Evolutionary conservation across 1,139 yeast genomes (phyloP), one percentile per base, ranked within the genome.

Genomic region (Candida gigantensis): DNA sequence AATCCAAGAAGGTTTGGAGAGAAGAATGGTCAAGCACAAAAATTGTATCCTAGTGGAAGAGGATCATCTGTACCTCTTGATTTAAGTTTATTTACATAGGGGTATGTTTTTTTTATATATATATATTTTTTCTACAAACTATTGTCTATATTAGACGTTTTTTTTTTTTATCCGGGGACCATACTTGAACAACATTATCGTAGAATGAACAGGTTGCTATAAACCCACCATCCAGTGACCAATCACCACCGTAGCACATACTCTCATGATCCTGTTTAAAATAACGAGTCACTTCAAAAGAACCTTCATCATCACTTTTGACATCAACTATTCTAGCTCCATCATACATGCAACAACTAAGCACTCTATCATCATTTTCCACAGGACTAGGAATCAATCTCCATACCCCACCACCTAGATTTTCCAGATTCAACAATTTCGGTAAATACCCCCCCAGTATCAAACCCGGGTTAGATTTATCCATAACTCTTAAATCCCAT

Each of bases 401-500:
- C 98, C 98, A 92, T 3, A 90, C 97, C 1, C 98, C 98, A 6
- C 97, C 97, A 1, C 90, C 92, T 2, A 90, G 64, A 36, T 83
- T 76, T 26, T 68, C 62, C 34, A 65, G 63, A 15, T 65, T 55
- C 5, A 56, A 45, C 1, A 64, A 63, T 35, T 57, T 52, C 6
- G 90, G 90, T 1, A 71, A 62, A 28, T 72, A 57, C 1, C 81
- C 77, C 1, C 81, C 77, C 11, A 64, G 59, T 7, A 73, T 59
- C 34, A 78, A 55, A 9, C 58, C 58, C 1, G 72, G 69, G 30
- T 57, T 57, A 2, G 41, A 37, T 24, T 51, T 52, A 28, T 68
- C 76, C n/a, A 74, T 62, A 45, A 77, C 72, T 40, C 96, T 63
- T 30, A 88, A 55, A 57, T 90, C 97, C 32, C 88, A 65, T 0